Base-by-base conservation (phyloP, 441 rosid species). In the Adansonia gregorii region DNA sequence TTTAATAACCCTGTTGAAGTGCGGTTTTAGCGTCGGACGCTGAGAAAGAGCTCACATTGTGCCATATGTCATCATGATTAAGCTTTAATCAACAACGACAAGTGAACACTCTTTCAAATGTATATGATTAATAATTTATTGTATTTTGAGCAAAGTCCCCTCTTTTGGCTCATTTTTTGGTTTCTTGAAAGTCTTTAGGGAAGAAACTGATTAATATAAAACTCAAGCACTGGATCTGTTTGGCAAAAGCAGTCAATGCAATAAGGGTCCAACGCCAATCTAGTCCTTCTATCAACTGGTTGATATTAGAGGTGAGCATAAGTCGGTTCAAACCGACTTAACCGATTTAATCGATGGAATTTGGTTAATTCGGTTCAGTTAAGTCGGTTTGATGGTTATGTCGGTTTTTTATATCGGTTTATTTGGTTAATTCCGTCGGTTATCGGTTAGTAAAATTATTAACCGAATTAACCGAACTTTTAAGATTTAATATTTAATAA, bases 251-350 rank as follows among this genome's bases (percentile, higher is more conserved):
- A 19, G 64, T 81, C 69, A 64, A 78, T 64, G 15, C 5, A 73
- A 8, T 55, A 75, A 76, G 31, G 35, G 85, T 75, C 78, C 80
- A 54, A 77, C 59, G 22, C 24, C 39, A 2, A 24, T 24, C 17
- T 15, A 8, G 64, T 56, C 66, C 74, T 19, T 48, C 19, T 67
- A n/a, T 19, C 61, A 19, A 7, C n/a, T 10, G 4, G 6, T 51
- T 3, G n/a, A n/a, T n/a, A n/a, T n/a, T n/a, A n/a, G n/a, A n/a
- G n/a, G n/a, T n/a, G n/a, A n/a, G n/a, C n/a, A n/a, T n/a, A n/a
- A n/a, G n/a, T n/a, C n/a, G n/a, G n/a, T n/a, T n/a, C n/a, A n/a
- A n/a, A n/a, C n/a, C n/a, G n/a, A n/a, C n/a, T n/a, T n/a, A n/a
- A n/a, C n/a, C n/a, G n/a, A n/a, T n/a, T n/a, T n/a, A n/a, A n/a